These are phyloP conservation scores for Mucor saturninus DNA, from an alignment of 371 early-diverging fungal genomes.

Conservation along the genomic window DNA sequence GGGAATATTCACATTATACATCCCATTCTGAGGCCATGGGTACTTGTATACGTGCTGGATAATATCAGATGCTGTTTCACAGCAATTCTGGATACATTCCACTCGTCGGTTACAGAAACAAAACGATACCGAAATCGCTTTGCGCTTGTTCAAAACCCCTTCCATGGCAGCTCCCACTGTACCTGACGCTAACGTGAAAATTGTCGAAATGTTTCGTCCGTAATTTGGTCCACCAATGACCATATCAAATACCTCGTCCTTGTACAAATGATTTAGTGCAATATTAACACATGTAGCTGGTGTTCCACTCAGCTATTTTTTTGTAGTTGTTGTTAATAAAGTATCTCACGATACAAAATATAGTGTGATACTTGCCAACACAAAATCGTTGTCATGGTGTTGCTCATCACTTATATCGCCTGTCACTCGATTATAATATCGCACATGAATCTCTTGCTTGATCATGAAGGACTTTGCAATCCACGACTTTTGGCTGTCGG, in stretches of 20 bases:
- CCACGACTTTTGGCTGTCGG: conserved; percentile 55
- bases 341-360: not conserved
- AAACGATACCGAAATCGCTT: conserved; percentile 50
- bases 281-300: conserved; percentile 53
- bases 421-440: conserved; percentile 40
- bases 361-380: conserved; percentile 31
- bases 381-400: conserved; percentile 34
- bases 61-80: conserved; percentile 43
- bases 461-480: conserved; percentile 54
- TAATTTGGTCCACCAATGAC: conserved; percentile 53
- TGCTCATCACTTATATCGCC: conserved; percentile 30
- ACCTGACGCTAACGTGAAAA: conserved; percentile 49
- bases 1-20: conserved; percentile 51
- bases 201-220: conserved; percentile 46
- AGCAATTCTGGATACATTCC: conserved; percentile 32
- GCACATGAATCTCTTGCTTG: conserved; percentile 42
- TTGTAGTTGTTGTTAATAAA: too few species aligned
- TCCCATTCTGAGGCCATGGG: conserved; percentile 42
- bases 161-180: conserved; percentile 55
- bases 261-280: conserved; percentile 45
- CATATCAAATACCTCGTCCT: conserved; percentile 43
- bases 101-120: conserved; percentile 40
- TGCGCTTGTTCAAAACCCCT: conserved; percentile 37
- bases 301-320: conserved; percentile 38
- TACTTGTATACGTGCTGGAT: conserved; percentile 31